Conservation (phyloP, 768 basidiomycete genomes). For the Leccinellum rugosiceps region DNA sequence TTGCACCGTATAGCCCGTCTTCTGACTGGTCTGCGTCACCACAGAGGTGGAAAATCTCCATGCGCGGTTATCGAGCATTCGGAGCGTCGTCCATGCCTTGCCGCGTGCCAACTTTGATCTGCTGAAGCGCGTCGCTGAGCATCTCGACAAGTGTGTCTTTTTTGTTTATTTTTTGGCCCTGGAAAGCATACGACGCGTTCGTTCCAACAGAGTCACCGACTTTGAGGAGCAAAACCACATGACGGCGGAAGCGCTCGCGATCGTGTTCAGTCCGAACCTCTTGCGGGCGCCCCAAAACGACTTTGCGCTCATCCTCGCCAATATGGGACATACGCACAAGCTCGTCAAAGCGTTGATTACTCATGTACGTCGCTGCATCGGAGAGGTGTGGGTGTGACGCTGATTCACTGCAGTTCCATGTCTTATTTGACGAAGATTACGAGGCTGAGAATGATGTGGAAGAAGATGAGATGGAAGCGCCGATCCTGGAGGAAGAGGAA, state of each 20-base stretch:
- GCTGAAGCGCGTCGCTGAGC: constrained; percentile 75
- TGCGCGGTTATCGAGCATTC: constrained; percentile 58
- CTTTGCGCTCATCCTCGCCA: constrained; percentile 71
- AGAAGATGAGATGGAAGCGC: constrained; percentile 63
- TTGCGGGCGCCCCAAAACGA: constrained; percentile 76
- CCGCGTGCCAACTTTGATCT: constrained; percentile 75
- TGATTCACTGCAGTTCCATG: constrained; percentile 44
- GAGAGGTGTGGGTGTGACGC: neutral
- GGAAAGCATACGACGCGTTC: neutral
- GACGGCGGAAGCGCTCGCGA: constrained; percentile 81
- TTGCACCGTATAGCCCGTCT: neutral
- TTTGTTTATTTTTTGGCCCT: neutral
- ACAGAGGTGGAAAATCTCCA: constrained; percentile 72
- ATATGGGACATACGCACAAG: constrained; percentile 76
- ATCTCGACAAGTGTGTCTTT: constrained; percentile 65
- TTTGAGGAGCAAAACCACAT: constrained; percentile 88
- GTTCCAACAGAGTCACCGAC: constrained; percentile 65
- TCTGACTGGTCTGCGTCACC: constrained; percentile 3
- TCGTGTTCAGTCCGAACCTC: constrained; percentile 82
- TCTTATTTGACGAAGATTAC: constrained; percentile 74
- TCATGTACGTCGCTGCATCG: constrained; percentile 51
- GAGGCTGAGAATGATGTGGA: constrained; percentile 52
- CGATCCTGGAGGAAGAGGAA: constrained; percentile 66
- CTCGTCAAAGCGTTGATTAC: constrained; percentile 75
- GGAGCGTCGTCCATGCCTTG: constrained; percentile 62